A percentile compares a stretch with the other conserved stretches of the same genome.
Evolutionary conservation across 257 asterid species (phyloP).

Genomic region (Solanum paucissectum): DNA sequence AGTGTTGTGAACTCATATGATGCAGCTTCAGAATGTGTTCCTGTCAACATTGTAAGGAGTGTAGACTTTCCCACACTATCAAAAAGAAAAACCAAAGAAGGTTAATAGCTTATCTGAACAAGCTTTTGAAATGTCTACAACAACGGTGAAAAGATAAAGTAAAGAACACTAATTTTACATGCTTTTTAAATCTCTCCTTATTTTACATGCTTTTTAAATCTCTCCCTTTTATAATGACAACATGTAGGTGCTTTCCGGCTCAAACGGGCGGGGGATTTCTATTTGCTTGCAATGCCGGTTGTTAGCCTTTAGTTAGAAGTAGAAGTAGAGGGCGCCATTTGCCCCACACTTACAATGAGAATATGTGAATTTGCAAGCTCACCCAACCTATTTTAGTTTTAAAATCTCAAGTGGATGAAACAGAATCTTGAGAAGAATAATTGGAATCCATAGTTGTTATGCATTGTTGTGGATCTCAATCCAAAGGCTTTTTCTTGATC

Average conservation of each 20-base stretch:
- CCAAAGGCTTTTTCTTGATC: not conserved
- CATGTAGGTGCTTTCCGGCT: not conserved
- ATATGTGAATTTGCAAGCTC: not conserved
- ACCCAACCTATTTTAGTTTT: not conserved
- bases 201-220: not conserved
- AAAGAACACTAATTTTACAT: not conserved
- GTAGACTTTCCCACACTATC: constrained; percentile 96
- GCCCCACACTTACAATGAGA: not conserved
- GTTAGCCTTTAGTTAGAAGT: not conserved
- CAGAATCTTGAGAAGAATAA: not conserved
- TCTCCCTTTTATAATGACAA: not conserved
- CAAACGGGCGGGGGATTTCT: not conserved
- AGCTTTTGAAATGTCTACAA: not conserved
- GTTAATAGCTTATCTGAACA: not conserved
- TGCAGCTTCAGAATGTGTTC: constrained; percentile 98
- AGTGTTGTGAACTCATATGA: constrained; percentile 97
- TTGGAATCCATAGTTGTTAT: not conserved
- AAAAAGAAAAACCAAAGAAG: not conserved
- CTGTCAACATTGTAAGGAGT: constrained; percentile 90
- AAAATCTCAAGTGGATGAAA: not conserved
- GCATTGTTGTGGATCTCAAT: not conserved
- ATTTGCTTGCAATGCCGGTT: not conserved
- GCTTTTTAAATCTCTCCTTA: not conserved
- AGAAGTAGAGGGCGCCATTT: not conserved
- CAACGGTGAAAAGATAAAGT: not conserved